phyloP scores from a whole-genome alignment of 805 yeast genomes.

The Helenozyma rhizophorensis region DNA sequence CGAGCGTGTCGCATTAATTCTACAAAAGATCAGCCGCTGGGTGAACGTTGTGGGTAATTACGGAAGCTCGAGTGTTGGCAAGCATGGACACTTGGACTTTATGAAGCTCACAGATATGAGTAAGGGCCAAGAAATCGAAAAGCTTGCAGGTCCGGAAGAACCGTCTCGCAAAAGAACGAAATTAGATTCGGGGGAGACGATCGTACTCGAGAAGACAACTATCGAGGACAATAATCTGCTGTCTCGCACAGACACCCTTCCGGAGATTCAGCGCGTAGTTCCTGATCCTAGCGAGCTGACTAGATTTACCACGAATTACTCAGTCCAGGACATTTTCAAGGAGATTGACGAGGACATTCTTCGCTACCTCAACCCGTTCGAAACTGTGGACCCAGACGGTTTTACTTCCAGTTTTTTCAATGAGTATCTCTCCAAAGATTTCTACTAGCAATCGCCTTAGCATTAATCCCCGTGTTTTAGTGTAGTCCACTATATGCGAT shows the following conservation, averaged over 20 bases:
- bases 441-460: no score
- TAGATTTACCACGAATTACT: slow-evolving; percentile 3
- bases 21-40: slow-evolving; percentile 25
- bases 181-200: no score
- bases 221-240: no score
- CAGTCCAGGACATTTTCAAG: slow-evolving; percentile 26
- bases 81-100: slow-evolving; percentile 12
- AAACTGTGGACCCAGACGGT: slow-evolving; percentile 12
- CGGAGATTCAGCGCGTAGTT: no score
- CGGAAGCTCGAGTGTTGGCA: slow-evolving; percentile 1
- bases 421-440: neutral
- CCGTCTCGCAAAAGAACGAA: neutral
- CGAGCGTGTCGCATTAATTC: slow-evolving; percentile 7
- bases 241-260: no score
- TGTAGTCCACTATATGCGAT: neutral
- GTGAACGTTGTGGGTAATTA: slow-evolving; percentile 6
- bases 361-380: slow-evolving; percentile 26
- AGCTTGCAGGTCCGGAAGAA: slow-evolving; percentile 7
- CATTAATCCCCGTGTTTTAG: no score
- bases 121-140: slow-evolving; percentile 30
- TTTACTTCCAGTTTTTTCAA: slow-evolving; percentile 1
- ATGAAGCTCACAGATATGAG: slow-evolving; percentile 27
- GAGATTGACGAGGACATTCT: slow-evolving; percentile 28
- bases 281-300: neutral
- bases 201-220: no score